Evolutionary conservation across 2,329 filamentous ascomycete genomes (phyloP), one percentile per base, ranked within the genome.

Genomic region (Ophiostoma pallidulum): DNA sequence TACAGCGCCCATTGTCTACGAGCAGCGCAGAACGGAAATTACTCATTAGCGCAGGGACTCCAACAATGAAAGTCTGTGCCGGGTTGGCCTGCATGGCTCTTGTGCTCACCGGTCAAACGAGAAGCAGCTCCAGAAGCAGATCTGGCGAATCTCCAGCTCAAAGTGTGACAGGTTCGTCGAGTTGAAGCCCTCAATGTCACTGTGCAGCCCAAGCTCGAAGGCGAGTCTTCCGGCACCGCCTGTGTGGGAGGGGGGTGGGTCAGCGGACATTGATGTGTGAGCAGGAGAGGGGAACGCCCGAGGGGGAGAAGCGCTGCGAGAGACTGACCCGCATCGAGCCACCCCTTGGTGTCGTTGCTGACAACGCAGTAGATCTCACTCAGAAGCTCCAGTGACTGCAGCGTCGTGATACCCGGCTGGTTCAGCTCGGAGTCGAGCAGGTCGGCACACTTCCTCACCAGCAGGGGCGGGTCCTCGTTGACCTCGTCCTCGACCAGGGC

Each of bases 1-100:
- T 51, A 46, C 6, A 51, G 37, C 2, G 49, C 42, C 49, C 49
- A 51, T 18, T 48, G 45, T 26, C 32, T 48, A n/a, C n/a, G n/a
- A n/a, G n/a, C n/a, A n/a, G n/a, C n/a, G n/a, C n/a, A n/a, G n/a
- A n/a, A n/a, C n/a, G n/a, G n/a, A n/a, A n/a, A n/a, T n/a, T n/a
- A n/a, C n/a, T n/a, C n/a, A n/a, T n/a, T n/a, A n/a, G n/a, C n/a
- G n/a, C n/a, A n/a, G n/a, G n/a, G n/a, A n/a, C n/a, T n/a, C n/a
- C n/a, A n/a, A n/a, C n/a, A n/a, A n/a, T n/a, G n/a, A n/a, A n/a
- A 16, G 37, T 3, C 8, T 26, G 20, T 40, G 5, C 26, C 14
- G n/a, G 16, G 6, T 16, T 29, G 12, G 8, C n/a, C n/a, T 13
- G 10, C 19, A 35, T 7, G 2, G 6, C 36, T 12, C 13, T 22